Conservation (phyloP, 1,139 yeast species). For the Protomyces arabidopsidicola region DNA sequence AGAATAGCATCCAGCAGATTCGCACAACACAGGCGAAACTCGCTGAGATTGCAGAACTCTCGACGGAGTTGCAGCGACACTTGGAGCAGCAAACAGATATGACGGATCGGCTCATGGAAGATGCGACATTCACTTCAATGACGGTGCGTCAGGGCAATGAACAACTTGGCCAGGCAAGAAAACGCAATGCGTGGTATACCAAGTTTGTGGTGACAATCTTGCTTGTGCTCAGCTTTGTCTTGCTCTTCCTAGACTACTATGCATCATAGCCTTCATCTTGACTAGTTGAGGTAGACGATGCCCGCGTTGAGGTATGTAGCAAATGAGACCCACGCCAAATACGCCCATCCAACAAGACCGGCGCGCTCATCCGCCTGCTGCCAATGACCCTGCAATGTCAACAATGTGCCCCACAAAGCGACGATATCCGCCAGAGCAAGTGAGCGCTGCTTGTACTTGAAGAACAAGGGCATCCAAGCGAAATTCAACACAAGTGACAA, state of each 20-base stretch:
- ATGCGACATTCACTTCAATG: slow-evolving; percentile 62
- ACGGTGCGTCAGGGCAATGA: slow-evolving; percentile 73
- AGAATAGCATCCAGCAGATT: slow-evolving; percentile 43
- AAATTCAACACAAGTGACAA: slow-evolving; percentile 16
- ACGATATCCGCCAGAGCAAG: slow-evolving; percentile 26
- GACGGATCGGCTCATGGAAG: slow-evolving; percentile 61
- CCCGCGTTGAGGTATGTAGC: slow-evolving; percentile 29
- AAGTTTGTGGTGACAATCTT: slow-evolving; percentile 20
- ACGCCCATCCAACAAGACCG: slow-evolving; percentile 22
- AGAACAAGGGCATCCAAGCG: slow-evolving; percentile 30
- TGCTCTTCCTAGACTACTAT: slow-evolving; percentile 27
- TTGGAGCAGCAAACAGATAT: slow-evolving; percentile 70
- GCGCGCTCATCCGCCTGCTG: slow-evolving; percentile 21
- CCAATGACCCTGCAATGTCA: not conserved
- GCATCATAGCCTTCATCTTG: slow-evolving; percentile 1
- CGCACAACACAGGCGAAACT: slow-evolving; percentile 64
- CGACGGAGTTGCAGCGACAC: slow-evolving; percentile 71
- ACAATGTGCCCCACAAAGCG: slow-evolving; percentile 19
- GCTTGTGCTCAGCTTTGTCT: slow-evolving; percentile 22
- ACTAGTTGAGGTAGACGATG: slow-evolving; percentile 16
- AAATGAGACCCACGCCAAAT: slow-evolving; percentile 28
- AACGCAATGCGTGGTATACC: slow-evolving; percentile 44
- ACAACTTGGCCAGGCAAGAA: slow-evolving; percentile 65
- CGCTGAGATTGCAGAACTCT: slow-evolving; percentile 72
- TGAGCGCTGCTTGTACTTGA: slow-evolving; percentile 8